Base-by-base conservation (phyloP, 2,329 filamentous ascomycete genomes). In the Trichoderma polysporum region DNA sequence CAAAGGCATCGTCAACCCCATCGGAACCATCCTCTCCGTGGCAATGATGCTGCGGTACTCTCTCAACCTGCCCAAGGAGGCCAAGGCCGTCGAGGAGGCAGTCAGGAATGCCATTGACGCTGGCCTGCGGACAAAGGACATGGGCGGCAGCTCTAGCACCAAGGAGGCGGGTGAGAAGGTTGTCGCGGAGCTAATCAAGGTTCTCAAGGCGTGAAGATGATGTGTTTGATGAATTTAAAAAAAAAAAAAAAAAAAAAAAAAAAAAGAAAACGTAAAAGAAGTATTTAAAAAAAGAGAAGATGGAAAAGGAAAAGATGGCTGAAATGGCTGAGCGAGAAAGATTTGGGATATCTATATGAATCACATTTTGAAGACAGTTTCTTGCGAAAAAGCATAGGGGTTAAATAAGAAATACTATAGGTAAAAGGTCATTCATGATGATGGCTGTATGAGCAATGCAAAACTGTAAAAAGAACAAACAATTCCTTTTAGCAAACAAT, bases 21-120 rank as follows among this genome's bases (percentile, higher is more conserved):
- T 98, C 68, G 94, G 94, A 59, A 94, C 93, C 64, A 93, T 98
- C 70, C 87, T 98, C 50, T 97, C 93, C 13, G 86, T 97, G 15
- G 93, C 93, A 74, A 97, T 98, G 93, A 92, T 99, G 90, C 86
- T 97, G 75, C 90, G 93, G 76, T 98, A 97, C 84, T 97, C 93
- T 15, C 87, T 98, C 68, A 88, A 89, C 74, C 87, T 94, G 71
- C 88, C 91, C 33, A 84, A 88, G 59, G 90, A 97, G 79, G 91
- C 94, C 37, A 85, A 87, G 69, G 88, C 89, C 58, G 88, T 97
- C 70, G 93, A 97, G 81, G 85, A 89, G 68, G 93, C 94, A 3
- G 93, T 97, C 59, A 86, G 87, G 76, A 87, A 85, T 65, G 90
- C 92, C 60, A 90, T 97, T 70, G 93, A 97, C 77, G 85, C 83